Base-by-base conservation (phyloP, 2,329 filamentous ascomycete species). In the Pestalotiopsis fici region DNA sequence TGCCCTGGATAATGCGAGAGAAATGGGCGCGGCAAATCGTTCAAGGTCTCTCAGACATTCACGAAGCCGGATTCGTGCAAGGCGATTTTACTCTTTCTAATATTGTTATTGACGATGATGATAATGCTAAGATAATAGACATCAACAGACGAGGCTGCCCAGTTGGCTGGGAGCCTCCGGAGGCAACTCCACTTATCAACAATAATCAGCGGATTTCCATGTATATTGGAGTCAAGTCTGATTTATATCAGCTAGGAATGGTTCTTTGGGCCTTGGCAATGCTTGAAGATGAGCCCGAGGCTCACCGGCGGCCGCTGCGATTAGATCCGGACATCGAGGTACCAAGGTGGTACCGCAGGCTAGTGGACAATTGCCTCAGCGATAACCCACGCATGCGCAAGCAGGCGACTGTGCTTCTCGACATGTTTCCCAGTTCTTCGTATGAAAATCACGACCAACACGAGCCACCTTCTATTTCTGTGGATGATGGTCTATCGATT, bases 151-250 rank as follows among this genome's bases (percentile, higher is more conserved):
- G 96, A 73, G 96, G 96, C n/a, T 99, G 96, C 74, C 96, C 96
- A 0, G 93, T 98, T 4, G 95, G 95, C 27, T 99, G 96, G 96
- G 96, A 99, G 73, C 95, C 96, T 2, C 96, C 96, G 4, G 96
- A 99, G 80, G 92, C 97, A 66, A 91, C 91, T 18, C 87, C 88
- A 5, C 88, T 98, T 66, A 94, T 98, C 69, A 91, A 95, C 71
- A 95, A 91, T 78, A 93, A 93, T 67, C 95, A 98, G 78, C 88
- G 94, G 35, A 95, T 99, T 65, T 92, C 93, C 59, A 97, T 98
- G 91, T 98, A 97, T 76, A 98, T 99, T 76, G 95, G 96, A 13
- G 94, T 98, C 77, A 99, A 99, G 80, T 97, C 95, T 0, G 96
- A 99, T 79, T 84, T 99, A 1, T 99, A 92, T 75, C 96, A 99